These are phyloP conservation scores for Mycosphaerella arachidis DNA, from an alignment of 2,329 filamentous ascomycete species.

Conservation along the genomic window DNA sequence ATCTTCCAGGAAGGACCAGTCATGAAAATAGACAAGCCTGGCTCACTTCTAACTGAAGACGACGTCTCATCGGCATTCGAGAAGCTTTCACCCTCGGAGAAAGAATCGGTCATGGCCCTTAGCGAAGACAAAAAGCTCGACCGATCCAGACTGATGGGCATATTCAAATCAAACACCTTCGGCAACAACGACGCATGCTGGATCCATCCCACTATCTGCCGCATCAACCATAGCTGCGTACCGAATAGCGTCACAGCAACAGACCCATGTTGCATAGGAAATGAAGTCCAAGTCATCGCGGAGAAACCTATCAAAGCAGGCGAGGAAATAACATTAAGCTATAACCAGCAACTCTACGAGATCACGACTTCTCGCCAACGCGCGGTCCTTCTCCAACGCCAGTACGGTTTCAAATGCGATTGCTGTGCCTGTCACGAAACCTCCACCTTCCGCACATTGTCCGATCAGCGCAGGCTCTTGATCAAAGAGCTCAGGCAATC, in stretches of 20 bases:
- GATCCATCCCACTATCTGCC: conserved; percentile 11
- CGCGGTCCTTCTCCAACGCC: conserved; percentile 3
- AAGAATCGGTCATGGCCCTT: conserved; percentile 5
- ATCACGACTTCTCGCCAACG: conserved; percentile 9
- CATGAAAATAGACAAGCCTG: conserved; percentile 8
- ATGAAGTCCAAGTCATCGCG: conserved; percentile 8
- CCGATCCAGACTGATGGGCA: conserved; percentile 2
- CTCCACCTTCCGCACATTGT: background rate
- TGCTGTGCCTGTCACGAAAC: background rate
- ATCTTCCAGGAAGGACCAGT: conserved; percentile 8
- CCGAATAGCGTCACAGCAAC: conserved; percentile 6
- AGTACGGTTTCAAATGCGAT: conserved; percentile 13
- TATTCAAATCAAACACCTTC: conserved; percentile 13
- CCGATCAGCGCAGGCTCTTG: background rate
- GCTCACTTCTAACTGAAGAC: conserved; percentile 1
- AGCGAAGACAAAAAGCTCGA: background rate
- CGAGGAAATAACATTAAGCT: conserved; percentile 11
- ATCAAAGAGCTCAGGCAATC: conserved; percentile 1
- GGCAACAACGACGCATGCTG: conserved; percentile 6
- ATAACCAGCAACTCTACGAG: conserved; percentile 12
- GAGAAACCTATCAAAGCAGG: conserved; percentile 7
- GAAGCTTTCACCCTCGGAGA: background rate
- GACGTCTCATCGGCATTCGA: conserved; percentile 6
- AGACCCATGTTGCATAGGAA: conserved; percentile 7
- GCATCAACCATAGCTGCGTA: conserved; percentile 11